These are phyloP conservation scores for Leptographium radiaticola DNA, from an alignment of 2,329 filamentous ascomycete genomes.

Conservation along the genomic window DNA sequence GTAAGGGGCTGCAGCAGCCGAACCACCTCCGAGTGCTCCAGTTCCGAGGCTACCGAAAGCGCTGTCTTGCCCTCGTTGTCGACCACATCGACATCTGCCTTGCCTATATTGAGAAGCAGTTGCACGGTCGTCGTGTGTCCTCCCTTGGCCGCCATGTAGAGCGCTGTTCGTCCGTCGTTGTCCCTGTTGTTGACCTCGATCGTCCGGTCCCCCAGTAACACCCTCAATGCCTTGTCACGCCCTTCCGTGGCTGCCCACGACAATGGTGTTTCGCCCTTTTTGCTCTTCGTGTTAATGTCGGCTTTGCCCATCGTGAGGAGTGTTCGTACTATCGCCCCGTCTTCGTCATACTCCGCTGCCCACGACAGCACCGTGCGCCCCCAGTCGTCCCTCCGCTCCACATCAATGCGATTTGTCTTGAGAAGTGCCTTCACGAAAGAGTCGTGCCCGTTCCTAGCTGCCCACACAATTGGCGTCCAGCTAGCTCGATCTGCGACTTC, in stretches of 20 bases:
- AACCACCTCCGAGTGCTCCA: background rate
- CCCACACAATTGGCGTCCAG: background rate
- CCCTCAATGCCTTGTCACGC: background rate
- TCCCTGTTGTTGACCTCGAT: background rate
- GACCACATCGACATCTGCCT: background rate
- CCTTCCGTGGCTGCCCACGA: background rate
- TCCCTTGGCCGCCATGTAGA: background rate
- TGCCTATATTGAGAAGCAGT: background rate
- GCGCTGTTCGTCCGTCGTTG: background rate
- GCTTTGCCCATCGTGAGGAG: background rate
- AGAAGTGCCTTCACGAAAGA: background rate
- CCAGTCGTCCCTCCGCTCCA: background rate
- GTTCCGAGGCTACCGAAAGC: background rate
- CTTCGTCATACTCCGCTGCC: background rate
- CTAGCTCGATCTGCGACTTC: background rate
- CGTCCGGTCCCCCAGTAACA: background rate
- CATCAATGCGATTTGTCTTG: background rate
- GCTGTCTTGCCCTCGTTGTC: background rate
- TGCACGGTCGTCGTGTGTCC: background rate
- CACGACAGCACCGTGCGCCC: background rate
- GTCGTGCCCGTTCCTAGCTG: background rate
- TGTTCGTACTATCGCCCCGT: background rate
- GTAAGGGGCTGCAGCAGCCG: background rate
- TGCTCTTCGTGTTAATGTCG: background rate
- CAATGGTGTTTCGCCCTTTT: background rate